Evolutionary conservation across 2,329 filamentous ascomycete genomes (phyloP), one percentile per base, ranked within the genome.

Genomic region (Neonectria punicea): DNA sequence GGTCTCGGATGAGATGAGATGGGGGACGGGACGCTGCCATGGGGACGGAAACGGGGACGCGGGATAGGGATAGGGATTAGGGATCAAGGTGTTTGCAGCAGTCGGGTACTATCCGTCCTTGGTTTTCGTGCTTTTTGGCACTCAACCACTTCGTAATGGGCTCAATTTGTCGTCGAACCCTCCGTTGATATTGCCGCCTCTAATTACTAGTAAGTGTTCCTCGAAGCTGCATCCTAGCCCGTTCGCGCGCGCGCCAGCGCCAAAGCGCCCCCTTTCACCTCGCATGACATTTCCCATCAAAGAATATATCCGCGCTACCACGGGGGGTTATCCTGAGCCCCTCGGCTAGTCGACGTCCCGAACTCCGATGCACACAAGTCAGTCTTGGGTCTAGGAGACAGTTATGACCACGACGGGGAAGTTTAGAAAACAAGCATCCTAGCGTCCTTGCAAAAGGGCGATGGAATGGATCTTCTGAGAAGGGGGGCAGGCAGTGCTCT

Each of bases 1-100:
- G 47, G 54, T 53, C 54, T 41, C 54, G 47, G 60, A 56, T 63
- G 60, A 63, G 60, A 63, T 63, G 54, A 58, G 54, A 58, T 58
- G 47, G 46, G 60, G 54, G 47, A 53, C 47, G 44, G 49, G 46
- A 58, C 39, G 34, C 25, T 28, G 28, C 28, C 28, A 39, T 62
- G 46, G 20, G 16, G 13, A 22, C 53, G 49, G 57, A 30, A 51
- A 51, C 25, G 39, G 46, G 28, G 41, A 39, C 14, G 36, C 36
- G 36, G 28, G 30, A 30, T 30, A 30, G 30, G 34, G 34, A 36
- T 39, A 39, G 34, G 34, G 2, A 39, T 36, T 36, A 39, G 36
- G 36, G 36, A 39, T 39, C 14, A 39, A n/a, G 14, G 36, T 39
- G 36, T 36, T 36, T 14, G 5, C 13, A 36, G 13, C 34, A 36